Base-by-base conservation (phyloP, 2,329 filamentous ascomycete genomes). In the Zalaria sp. region DNA sequence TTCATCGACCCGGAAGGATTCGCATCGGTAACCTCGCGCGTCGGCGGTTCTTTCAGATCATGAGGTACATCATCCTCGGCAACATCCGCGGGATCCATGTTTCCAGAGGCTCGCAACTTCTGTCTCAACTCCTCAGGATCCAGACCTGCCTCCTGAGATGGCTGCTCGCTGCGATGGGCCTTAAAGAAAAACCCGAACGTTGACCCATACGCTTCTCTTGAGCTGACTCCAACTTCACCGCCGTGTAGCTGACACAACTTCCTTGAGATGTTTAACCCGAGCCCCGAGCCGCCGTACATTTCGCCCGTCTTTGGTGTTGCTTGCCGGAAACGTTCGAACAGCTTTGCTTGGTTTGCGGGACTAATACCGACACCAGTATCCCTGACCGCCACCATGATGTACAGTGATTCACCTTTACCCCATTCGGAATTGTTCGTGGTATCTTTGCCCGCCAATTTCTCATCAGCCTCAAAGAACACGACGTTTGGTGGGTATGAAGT, bases 151-250 rank as follows among this genome's bases (percentile, higher is more conserved):
- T 36, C 27, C 29, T 54, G 47, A 43, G 40, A 55, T 18, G 49
- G 48, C 5, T 38, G 51, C 6, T 38, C 46, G n/a, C 60, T 51
- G 57, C 58, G 40, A 56, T 59, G 36, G 5, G 26, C 32, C 47
- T 48, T 51, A 50, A 67, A 57, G 48, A 65, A 68, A 49, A 68
- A 68, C 1, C 58, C 63, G 44, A 69, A 68, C 0, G 61, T 66
- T 7, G 58, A 62, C 7, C 57, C 57, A 28, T 58, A 43, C 1
- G 59, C 61, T 5, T 56, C 48, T 4, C 48, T 44, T 4, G 62
- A 64, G 3, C 53, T 55, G 8, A 67, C 65, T 3, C 66, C 65
- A 37, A 69, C 67, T 34, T 67, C 63, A 4, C 66, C 66, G 25
- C 65, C 65, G 35, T 59, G 56, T 1, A 57, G 40, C 42, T 69